A percentile compares a stretch with the other conserved stretches of the same genome.
These are phyloP conservation scores for Arthrobotrys pseudoclavata DNA, from an alignment of 2,329 filamentous ascomycete genomes.

Conservation along the genomic window DNA sequence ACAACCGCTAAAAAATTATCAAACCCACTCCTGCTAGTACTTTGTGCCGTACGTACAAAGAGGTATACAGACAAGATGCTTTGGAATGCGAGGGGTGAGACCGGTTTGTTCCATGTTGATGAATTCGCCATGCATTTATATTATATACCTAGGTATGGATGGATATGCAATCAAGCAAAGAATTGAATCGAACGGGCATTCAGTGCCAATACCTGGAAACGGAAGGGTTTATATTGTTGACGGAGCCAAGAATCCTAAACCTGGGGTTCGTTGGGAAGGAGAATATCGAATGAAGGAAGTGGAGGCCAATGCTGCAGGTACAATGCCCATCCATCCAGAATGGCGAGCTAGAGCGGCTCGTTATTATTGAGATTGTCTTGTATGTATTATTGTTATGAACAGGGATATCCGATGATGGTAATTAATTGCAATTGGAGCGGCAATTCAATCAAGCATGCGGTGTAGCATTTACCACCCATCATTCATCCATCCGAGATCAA, in stretches of 20 bases:
- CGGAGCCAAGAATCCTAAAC: constrained; percentile 4
- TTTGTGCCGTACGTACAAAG: background rate
- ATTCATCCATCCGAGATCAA: no score
- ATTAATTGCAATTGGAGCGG: no score
- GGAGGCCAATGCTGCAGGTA: constrained; percentile 21
- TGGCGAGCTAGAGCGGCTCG: constrained; percentile 4
- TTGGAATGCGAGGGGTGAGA: background rate
- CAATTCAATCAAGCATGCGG: constrained; percentile 1
- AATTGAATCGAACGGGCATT: background rate
- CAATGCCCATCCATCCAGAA: background rate
- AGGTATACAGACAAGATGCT: background rate
- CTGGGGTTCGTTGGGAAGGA: constrained; percentile 1
- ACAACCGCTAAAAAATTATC: background rate
- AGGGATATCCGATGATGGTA: no score
- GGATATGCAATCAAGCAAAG: background rate
- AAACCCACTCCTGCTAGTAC: no score
- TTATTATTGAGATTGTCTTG: background rate
- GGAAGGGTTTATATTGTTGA: constrained; percentile 10
- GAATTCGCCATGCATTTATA: no score
- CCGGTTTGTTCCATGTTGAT: background rate
- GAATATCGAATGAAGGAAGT: background rate
- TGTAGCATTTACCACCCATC: constrained; percentile 18
- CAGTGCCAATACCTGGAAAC: background rate
- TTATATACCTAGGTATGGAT: no score
- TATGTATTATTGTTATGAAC: background rate